phyloP scores from a whole-genome alignment of 2,329 filamentous ascomycete genomes.

The Sporothrix dimorphospora region DNA sequence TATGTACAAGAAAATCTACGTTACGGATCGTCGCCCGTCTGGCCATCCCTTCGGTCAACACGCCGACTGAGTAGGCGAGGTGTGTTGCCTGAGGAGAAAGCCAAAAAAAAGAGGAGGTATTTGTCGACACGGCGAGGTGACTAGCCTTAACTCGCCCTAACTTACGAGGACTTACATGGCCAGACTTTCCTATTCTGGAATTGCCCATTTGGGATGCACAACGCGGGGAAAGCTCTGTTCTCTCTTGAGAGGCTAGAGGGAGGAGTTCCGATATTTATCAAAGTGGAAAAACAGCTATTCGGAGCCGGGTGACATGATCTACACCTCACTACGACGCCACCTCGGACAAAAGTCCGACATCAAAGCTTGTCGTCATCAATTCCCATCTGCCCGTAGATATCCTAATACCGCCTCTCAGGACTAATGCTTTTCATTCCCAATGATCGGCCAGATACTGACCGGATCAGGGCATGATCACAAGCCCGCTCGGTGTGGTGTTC shows the following conservation, averaged over 20 bases:
- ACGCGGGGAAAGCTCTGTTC: not conserved
- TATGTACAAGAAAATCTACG: not conserved
- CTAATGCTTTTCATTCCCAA: too few species aligned
- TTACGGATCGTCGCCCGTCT: not conserved
- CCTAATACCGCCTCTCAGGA: too few species aligned
- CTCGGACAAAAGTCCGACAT: too few species aligned
- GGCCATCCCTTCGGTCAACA: not conserved
- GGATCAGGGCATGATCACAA: too few species aligned
- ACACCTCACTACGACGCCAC: too few species aligned
- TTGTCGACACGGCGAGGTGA: not conserved
- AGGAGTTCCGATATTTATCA: not conserved
- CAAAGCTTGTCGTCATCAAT: too few species aligned
- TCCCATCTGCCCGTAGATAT: too few species aligned
- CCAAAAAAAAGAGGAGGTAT: not conserved
- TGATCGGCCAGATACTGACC: too few species aligned
- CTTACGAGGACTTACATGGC: not conserved
- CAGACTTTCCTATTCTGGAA: not conserved
- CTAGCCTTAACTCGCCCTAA: too few species aligned
- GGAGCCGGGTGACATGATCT: too few species aligned
- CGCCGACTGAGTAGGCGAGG: not conserved
- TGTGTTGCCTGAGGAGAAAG: not conserved
- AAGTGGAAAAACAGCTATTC: not conserved
- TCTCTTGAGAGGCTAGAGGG: too few species aligned
- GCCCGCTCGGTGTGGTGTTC: too few species aligned
- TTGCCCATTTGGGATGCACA: not conserved